Percentiles rank a stretch among this genome's conserved stretches.
Evolutionary conservation across 1,139 yeast genomes (phyloP).

Genomic region (Yamadazyma atmosphaerica): DNA sequence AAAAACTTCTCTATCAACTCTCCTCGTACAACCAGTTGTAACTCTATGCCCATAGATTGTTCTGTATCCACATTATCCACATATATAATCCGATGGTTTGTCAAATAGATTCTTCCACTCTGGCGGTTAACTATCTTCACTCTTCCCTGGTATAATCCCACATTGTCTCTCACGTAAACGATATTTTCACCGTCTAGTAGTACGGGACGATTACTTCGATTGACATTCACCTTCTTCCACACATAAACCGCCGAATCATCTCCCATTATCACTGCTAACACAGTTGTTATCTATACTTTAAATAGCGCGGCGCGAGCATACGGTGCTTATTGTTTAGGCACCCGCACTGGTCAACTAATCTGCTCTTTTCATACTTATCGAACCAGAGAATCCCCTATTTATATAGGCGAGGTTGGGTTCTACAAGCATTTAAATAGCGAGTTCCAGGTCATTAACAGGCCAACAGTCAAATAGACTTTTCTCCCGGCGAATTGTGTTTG

Average conservation of each 20-base stretch:
- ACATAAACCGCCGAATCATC: conserved; percentile 15
- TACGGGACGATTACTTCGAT: conserved; percentile 50
- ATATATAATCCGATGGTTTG: conserved; percentile 71
- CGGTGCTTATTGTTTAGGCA: too few species aligned
- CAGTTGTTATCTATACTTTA: too few species aligned
- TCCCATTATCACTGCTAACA: background rate
- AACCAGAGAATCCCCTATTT: too few species aligned
- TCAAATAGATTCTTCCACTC: conserved; percentile 75
- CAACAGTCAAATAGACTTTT: too few species aligned
- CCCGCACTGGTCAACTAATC: too few species aligned
- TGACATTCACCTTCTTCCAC: conserved; percentile 43
- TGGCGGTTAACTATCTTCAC: conserved; percentile 64
- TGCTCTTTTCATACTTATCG: too few species aligned
- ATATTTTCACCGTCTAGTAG: conserved; percentile 41
- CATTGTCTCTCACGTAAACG: conserved; percentile 49
- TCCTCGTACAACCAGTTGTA: conserved; percentile 27
- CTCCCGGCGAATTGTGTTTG: too few species aligned
- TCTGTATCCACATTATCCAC: conserved; percentile 53
- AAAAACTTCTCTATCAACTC: conserved; percentile 60
- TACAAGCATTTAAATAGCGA: too few species aligned
- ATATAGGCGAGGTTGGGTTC: too few species aligned
- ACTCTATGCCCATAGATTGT: conserved; percentile 50
- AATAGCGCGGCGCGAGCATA: too few species aligned
- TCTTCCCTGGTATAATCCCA: conserved; percentile 74
- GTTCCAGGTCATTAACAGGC: too few species aligned